These are phyloP conservation scores for Crassisporium funariophilum DNA, from an alignment of 768 basidiomycete species.

Conservation along the genomic window DNA sequence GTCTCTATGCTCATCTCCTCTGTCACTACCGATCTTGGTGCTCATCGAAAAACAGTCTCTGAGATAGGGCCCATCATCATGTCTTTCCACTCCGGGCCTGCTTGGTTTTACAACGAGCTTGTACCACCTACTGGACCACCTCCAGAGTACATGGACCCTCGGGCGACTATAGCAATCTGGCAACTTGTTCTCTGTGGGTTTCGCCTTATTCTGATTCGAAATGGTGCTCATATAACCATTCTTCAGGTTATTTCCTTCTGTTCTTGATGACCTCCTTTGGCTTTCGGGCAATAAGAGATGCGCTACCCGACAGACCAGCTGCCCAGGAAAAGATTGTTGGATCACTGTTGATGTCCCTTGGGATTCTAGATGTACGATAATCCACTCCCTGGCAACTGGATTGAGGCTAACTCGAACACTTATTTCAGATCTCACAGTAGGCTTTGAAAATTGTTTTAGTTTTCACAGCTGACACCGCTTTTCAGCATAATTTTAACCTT, in stretches of 20 bases:
- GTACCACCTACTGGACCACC: slow-evolving; percentile 41
- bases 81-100: slow-evolving; percentile 51
- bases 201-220: not conserved
- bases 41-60: slow-evolving; percentile 38
- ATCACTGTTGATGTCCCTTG: slow-evolving; percentile 60
- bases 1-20: slow-evolving; percentile 4
- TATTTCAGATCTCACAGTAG: not conserved
- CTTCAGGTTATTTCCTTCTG: slow-evolving; percentile 62
- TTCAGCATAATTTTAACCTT: slow-evolving; percentile 57
- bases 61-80: slow-evolving; percentile 53
- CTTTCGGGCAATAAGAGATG: slow-evolving; percentile 66
- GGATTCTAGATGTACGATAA: slow-evolving; percentile 54
- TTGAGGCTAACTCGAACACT: no score
- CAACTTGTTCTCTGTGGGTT: slow-evolving; percentile 60
- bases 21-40: not conserved
- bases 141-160: slow-evolving; percentile 36
- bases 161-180: slow-evolving; percentile 58
- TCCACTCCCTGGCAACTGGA: not conserved
- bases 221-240: not conserved
- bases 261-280: slow-evolving; percentile 67
- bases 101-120: slow-evolving; percentile 63
- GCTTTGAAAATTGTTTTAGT: not conserved
- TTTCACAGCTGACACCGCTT: not conserved
- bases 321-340: slow-evolving; percentile 73
- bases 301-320: slow-evolving; percentile 53